Evolutionary conservation across 2,329 filamentous ascomycete genomes (phyloP).

Genomic region (Acephala macrosclerotiorum): DNA sequence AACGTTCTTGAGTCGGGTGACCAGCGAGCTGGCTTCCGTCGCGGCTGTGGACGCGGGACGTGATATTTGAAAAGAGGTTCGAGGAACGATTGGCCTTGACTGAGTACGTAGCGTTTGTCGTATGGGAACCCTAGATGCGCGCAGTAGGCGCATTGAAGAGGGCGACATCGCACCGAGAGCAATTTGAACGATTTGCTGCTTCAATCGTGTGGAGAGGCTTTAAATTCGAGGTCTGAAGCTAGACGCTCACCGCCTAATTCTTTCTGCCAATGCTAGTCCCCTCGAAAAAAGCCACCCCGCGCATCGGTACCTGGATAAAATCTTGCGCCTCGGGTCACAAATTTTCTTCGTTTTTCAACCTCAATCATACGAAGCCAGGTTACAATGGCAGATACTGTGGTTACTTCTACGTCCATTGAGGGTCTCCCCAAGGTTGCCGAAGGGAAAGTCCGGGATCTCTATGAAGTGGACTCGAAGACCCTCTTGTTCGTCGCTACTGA

Average conservation of each 20-base stretch:
- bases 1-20: conserved; percentile 55
- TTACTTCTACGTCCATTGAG: conserved; percentile 33
- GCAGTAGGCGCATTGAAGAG: conserved; percentile 29
- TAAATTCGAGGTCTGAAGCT: neutral
- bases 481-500: conserved; percentile 88
- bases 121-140: conserved; percentile 23
- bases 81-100: conserved; percentile 28
- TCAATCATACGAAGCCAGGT: neutral
- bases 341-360: neutral
- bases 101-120: conserved; percentile 23
- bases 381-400: conserved; percentile 27
- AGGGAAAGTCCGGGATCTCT: conserved; percentile 83
- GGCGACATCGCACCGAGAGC: conserved; percentile 27
- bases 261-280: neutral
- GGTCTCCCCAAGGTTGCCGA: conserved; percentile 41
- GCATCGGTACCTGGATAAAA: neutral
- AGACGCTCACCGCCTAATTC: neutral
- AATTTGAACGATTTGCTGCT: neutral
- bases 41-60: conserved; percentile 35
- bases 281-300: neutral
- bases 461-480: conserved; percentile 71
- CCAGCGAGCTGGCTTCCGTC: conserved; percentile 44
- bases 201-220: neutral
- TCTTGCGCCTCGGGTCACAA: neutral
- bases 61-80: conserved; percentile 17